Evolutionary conservation across 225 moss, liverwort and hornwort genomes (phyloP).

Genomic region (Straminergon stramineum): DNA sequence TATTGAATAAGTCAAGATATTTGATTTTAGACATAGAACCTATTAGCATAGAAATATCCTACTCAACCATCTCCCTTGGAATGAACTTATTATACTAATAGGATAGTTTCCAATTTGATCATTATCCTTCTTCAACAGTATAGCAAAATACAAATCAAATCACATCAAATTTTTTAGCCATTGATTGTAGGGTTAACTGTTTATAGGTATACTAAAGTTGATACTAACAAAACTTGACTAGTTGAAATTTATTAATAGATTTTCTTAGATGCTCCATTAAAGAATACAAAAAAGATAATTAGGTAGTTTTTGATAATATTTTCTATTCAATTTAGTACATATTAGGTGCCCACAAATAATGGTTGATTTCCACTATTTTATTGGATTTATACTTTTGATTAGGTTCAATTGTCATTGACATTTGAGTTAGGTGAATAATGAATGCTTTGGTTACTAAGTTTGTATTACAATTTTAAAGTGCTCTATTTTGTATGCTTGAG

Average conservation of each 20-base stretch:
- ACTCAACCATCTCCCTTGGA: too few species aligned
- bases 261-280: background rate
- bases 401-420: background rate
- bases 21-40: too few species aligned
- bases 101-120: too few species aligned
- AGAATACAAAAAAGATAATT: background rate
- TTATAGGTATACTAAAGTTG: background rate
- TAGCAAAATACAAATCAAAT: too few species aligned
- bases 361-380: fast-evolving
- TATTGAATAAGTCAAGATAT: too few species aligned
- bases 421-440: background rate
- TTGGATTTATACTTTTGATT: background rate
- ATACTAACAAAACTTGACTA: background rate
- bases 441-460: background rate
- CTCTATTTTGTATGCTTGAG: background rate
- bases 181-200: fast-evolving
- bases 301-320: background rate
- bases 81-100: too few species aligned
- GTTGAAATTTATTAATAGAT: background rate
- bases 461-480: background rate
- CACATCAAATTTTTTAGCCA: background rate
- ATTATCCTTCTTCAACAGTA: too few species aligned
- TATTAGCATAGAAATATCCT: too few species aligned
- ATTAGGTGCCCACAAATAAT: fast-evolving
- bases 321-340: background rate